Evolutionary conservation across 2,329 filamentous ascomycete species (phyloP), one percentile per base, ranked within the genome.

Genomic region (Fusarium heterosporum): DNA sequence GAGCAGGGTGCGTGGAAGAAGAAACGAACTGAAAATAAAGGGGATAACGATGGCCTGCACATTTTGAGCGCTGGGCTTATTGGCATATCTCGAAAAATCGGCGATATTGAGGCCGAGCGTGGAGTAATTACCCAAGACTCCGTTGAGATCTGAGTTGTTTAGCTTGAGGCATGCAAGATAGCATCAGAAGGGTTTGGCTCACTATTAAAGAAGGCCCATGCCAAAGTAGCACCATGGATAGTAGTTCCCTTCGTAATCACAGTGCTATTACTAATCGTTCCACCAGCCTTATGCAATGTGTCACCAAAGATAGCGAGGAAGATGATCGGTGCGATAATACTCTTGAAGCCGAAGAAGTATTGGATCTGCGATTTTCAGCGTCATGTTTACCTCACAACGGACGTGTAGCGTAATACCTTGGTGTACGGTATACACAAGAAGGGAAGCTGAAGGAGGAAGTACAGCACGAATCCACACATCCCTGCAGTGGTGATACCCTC

Each of bases 51-150:
- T 47, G 30, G 50, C 50, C 14, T 53, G 50, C 11, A 53, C 50
- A n/a, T 53, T 53, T 12, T 53, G 50, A 53, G 50, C 50, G n/a
- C 41, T 53, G 14, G 50, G 50, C 30, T 53, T 53, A 25, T 53
- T 53, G 41, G 50, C 50, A 9, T 53, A 53, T 53, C 50, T 53
- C 50, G 50, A 53, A 47, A 53, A 53, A 25, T 53, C 50, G 50
- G 50, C 50, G 25, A 53, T 53, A 11, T 53, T 53, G 25, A 53
- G 50, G 8, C 50, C 50, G 41, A 53, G 50, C 10, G 50, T 53
- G 22, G 50, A 46, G 41, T 53, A 53, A 13, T 53, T 53, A 29
- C 50, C 50, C 50, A 53, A 53, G 40, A 53, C 50, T 53, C 50
- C 50, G 25, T 53, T 53, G 8, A 53, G 50, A 38, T 53, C 50